Percentiles rank a stretch among this genome's conserved stretches.
phyloP scores from a whole-genome alignment of 179 eudicot genomes.

The Carnegiea gigantea region DNA sequence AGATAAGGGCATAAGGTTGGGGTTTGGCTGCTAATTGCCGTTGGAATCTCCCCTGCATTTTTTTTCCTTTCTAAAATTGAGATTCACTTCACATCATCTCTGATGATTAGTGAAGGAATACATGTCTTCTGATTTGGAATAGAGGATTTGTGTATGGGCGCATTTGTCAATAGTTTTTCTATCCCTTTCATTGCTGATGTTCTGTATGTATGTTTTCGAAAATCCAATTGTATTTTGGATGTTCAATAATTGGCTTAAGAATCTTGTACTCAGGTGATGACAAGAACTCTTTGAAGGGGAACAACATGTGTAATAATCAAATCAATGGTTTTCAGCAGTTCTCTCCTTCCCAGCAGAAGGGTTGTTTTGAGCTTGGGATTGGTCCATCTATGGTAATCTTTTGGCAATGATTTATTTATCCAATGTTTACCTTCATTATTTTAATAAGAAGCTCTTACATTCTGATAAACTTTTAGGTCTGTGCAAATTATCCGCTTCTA shows the following conservation, averaged over 20 bases:
- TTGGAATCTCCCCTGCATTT: too few species aligned
- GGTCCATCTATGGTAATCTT: conserved; percentile 33
- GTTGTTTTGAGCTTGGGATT: conserved; percentile 36
- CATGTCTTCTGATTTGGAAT: not conserved
- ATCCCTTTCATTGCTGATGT: not conserved
- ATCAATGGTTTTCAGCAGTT: conserved; percentile 23
- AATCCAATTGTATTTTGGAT: not conserved
- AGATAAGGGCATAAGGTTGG: not conserved
- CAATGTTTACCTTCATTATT: not conserved
- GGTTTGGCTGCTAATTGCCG: not conserved
- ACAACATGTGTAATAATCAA: conserved; percentile 18
- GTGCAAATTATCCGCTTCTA: conserved; percentile 27
- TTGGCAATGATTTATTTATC: not conserved
- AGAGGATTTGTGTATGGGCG: not conserved
- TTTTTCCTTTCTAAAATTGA: not conserved
- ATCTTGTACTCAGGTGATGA: conserved; percentile 26
- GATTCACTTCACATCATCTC: not conserved
- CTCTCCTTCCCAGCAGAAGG: conserved; percentile 24
- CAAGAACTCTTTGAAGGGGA: conserved; percentile 29
- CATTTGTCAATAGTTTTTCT: not conserved
- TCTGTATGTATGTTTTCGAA: not conserved
- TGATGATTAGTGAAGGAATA: not conserved
- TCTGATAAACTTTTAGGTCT: conserved; percentile 19
- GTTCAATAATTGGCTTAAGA: not conserved
- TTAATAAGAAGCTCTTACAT: not conserved